phyloP scores from a whole-genome alignment of 176 grass and related monocot genomes.

The Ananas comosus region DNA sequence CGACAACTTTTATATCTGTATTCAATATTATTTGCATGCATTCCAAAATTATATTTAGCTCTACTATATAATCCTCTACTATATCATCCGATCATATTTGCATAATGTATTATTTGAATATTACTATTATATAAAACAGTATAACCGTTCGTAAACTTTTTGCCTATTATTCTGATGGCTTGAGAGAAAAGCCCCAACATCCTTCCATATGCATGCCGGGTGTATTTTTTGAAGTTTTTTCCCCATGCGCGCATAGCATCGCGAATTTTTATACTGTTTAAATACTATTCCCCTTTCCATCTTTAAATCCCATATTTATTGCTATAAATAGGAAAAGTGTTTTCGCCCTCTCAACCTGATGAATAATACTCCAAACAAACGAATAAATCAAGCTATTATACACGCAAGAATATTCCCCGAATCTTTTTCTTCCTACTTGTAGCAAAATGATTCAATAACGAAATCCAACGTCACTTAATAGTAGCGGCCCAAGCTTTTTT shows the following conservation, averaged over 20 bases:
- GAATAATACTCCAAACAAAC: background rate
- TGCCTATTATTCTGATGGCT: background rate
- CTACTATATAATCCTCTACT: too few species aligned
- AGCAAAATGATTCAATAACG: background rate
- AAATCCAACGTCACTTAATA: background rate
- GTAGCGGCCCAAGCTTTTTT: background rate
- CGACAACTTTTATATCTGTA: too few species aligned
- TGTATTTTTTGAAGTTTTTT: background rate
- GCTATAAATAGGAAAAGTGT: slow-evolving; percentile 7
- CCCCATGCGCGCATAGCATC: background rate
- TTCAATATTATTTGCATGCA: too few species aligned
- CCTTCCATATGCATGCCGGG: background rate
- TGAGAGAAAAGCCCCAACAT: background rate
- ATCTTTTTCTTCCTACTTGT: background rate
- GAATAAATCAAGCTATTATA: background rate
- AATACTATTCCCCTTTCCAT: background rate
- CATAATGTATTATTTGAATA: too few species aligned
- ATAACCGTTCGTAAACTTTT: too few species aligned
- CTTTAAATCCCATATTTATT: background rate
- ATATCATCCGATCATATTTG: too few species aligned
- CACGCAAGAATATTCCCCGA: background rate
- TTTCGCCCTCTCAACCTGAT: background rate
- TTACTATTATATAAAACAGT: too few species aligned
- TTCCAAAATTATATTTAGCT: too few species aligned
- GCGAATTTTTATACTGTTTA: background rate